Conservation (phyloP, 352 stramenopile species). For the Halophytophthora batemanensis region DNA sequence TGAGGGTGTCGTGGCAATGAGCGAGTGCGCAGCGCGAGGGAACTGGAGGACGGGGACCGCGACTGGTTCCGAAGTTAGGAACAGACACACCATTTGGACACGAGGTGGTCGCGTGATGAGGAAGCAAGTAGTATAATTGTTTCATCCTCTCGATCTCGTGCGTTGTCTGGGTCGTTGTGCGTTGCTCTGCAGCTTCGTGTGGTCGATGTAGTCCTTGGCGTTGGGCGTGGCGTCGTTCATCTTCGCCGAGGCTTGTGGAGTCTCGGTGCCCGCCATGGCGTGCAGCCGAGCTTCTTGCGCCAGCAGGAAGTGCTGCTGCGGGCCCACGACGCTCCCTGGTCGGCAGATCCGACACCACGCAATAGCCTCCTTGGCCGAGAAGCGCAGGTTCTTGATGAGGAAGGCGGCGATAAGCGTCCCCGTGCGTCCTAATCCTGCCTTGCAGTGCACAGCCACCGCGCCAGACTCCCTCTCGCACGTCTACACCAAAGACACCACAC, state of each 20-base stretch:
- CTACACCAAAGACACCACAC: slow-evolving; percentile 7
- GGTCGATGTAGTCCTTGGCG: no score
- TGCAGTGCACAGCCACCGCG: slow-evolving; percentile 97
- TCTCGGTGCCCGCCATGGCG: neutral
- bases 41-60: slow-evolving; percentile 24
- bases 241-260: no score
- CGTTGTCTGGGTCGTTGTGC: slow-evolving; percentile 3
- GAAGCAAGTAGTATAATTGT: slow-evolving; percentile 36
- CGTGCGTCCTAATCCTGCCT: slow-evolving; percentile 94
- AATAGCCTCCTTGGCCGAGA: slow-evolving; percentile 93
- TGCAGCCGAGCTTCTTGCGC: slow-evolving; percentile 76
- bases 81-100: slow-evolving; percentile 22
- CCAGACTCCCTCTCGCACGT: slow-evolving; percentile 56
- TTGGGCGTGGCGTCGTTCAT: no score
- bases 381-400: slow-evolving; percentile 94
- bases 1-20: slow-evolving; percentile 25
- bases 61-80: slow-evolving; percentile 35
- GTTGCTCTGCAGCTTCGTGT: slow-evolving; percentile 10
- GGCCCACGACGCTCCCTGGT: slow-evolving; percentile 93
- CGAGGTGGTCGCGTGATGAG: slow-evolving; percentile 23
- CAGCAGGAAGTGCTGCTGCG: slow-evolving; percentile 94
- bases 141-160: slow-evolving; percentile 22
- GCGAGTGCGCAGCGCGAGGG: slow-evolving; percentile 31
- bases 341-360: slow-evolving; percentile 95
- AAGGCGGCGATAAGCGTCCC: slow-evolving; percentile 95